Evolutionary conservation across 148 eudicot genomes (phyloP).

Genomic region (Pouteria glomerata): DNA sequence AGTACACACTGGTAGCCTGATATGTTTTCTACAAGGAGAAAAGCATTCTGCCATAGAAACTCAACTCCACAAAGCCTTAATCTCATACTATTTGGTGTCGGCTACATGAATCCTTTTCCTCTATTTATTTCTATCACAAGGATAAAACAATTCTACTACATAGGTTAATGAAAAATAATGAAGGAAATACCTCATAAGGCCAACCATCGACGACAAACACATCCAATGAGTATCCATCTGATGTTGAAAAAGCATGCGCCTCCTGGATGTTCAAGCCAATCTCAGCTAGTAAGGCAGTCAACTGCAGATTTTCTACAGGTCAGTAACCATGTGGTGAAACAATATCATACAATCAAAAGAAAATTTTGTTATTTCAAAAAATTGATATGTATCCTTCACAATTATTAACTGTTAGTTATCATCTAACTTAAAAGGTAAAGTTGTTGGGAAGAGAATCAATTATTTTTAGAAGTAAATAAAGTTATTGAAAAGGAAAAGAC

Average conservation of each 20-base stretch:
- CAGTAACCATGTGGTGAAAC: constrained; percentile 10
- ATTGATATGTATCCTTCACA: background rate
- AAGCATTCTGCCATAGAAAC: too few relatives aligned
- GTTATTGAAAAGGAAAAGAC: too few relatives aligned
- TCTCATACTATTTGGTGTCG: too few relatives aligned
- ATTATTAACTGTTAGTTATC: too few relatives aligned
- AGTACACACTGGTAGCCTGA: background rate
- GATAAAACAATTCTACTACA: constrained; percentile 6
- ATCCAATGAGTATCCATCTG: constrained; percentile 75
- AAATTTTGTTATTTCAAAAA: background rate
- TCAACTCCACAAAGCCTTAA: too few relatives aligned
- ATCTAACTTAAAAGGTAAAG: too few relatives aligned
- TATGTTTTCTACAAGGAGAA: background rate
- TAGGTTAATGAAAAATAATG: constrained; percentile 4
- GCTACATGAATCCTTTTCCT: too few relatives aligned
- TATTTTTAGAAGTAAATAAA: too few relatives aligned
- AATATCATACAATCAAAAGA: background rate
- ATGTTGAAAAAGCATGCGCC: constrained; percentile 79
- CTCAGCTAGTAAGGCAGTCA: constrained; percentile 69
- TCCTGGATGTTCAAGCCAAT: constrained; percentile 83
- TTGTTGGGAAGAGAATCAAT: too few relatives aligned
- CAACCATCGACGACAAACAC: constrained; percentile 88
- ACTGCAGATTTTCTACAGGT: constrained; percentile 41
- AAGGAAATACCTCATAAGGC: constrained; percentile 61
- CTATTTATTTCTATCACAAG: too few relatives aligned